These are phyloP conservation scores for Penicillium polonicum DNA, from an alignment of 2,329 filamentous ascomycete genomes.

Conservation along the genomic window DNA sequence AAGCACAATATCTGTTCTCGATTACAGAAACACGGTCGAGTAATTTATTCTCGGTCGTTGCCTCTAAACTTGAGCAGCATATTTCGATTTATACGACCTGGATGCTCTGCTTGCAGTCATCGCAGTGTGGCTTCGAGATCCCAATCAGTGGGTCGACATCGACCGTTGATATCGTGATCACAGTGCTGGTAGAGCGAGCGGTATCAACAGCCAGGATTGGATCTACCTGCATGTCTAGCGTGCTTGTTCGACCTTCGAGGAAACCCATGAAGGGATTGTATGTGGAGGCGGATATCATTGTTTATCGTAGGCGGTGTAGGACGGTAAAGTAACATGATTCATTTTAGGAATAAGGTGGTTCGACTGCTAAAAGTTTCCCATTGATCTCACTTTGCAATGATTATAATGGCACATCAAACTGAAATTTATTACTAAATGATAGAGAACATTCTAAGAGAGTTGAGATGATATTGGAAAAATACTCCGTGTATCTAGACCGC, in stretches of 20 bases:
- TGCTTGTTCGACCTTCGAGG: neutral
- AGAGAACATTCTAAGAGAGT: neutral
- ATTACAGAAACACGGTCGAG: neutral
- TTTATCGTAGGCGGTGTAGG: neutral
- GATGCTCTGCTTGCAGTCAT: too few species aligned
- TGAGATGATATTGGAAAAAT: neutral
- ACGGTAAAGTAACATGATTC: neutral
- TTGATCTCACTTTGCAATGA: neutral
- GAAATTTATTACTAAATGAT: neutral
- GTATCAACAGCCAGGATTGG: neutral
- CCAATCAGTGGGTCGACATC: neutral
- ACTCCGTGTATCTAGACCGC: neutral
- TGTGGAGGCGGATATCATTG: neutral
- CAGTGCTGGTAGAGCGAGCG: neutral
- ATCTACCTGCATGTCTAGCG: neutral
- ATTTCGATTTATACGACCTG: neutral
- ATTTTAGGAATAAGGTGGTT: neutral
- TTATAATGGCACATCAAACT: neutral
- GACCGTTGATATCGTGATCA: neutral
- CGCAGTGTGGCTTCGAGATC: neutral
- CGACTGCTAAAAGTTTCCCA: neutral
- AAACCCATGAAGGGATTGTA: neutral
- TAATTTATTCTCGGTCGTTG: neutral
- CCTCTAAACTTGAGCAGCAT: neutral
- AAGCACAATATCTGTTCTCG: neutral